These are phyloP conservation scores for Pythium grandisporangium DNA, from an alignment of 352 stramenopile species.

Conservation along the genomic window DNA sequence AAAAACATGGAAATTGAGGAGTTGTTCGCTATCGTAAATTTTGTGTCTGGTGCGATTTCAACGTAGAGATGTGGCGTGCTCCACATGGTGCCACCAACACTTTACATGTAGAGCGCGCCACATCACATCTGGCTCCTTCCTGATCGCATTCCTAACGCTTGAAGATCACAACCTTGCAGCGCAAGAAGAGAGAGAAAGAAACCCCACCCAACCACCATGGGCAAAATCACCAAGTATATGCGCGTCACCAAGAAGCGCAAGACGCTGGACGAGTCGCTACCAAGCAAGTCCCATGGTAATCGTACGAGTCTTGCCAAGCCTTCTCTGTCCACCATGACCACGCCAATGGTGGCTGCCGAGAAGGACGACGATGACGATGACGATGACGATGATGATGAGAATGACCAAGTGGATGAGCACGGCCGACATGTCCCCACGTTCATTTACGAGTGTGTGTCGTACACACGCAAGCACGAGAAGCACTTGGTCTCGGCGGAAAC, in stretches of 20 bases:
- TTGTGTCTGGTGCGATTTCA: too few relatives aligned
- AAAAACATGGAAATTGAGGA: constrained; percentile 17
- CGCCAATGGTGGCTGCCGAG: neutral
- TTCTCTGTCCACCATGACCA: too few relatives aligned
- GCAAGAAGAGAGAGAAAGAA: constrained; percentile 68
- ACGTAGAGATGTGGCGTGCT: too few relatives aligned
- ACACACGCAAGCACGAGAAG: constrained; percentile 24
- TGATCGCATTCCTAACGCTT: constrained; percentile 69
- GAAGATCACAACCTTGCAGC: constrained; percentile 77
- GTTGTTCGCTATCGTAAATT: too few relatives aligned
- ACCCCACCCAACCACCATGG: constrained; percentile 16
- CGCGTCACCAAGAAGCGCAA: constrained; percentile 51
- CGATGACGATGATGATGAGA: too few relatives aligned
- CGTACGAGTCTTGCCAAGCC: too few relatives aligned
- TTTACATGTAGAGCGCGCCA: too few relatives aligned
- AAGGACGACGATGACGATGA: constrained; percentile 10
- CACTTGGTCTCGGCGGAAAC: constrained; percentile 22
- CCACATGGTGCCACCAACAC: too few relatives aligned
- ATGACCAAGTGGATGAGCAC: too few relatives aligned
- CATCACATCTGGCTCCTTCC: too few relatives aligned
- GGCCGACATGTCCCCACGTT: constrained; percentile 33
- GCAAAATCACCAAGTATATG: constrained; percentile 65
- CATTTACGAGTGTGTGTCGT: constrained; percentile 57
- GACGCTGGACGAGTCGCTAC: too few relatives aligned
- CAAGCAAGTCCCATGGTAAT: too few relatives aligned